phyloP scores from a whole-genome alignment of 805 yeast species.

The Candida sphagnicola region DNA sequence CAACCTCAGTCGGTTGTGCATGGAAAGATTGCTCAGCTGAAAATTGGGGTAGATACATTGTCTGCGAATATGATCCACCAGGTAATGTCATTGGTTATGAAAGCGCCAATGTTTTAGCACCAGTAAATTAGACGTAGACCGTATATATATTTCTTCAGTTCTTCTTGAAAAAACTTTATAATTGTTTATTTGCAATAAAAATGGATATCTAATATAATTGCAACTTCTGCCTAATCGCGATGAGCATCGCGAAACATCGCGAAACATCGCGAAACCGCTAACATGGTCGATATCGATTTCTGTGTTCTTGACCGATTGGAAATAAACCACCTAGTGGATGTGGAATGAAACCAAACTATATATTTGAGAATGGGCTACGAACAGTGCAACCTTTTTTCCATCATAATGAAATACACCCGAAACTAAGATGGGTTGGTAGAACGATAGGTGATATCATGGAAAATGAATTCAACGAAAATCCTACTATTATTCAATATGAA shows the following conservation, averaged over 20 bases:
- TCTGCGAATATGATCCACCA: constrained; percentile 32
- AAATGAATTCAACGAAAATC: constrained; percentile 31
- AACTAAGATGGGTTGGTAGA: constrained; percentile 34
- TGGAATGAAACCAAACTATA: background rate
- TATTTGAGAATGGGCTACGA: constrained; percentile 26
- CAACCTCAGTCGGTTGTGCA: constrained; percentile 70
- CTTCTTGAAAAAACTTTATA: background rate
- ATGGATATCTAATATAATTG: background rate
- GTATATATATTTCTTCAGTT: background rate
- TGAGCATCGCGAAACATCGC: constrained; percentile 1
- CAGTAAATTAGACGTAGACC: background rate
- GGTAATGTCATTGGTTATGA: constrained; percentile 32
- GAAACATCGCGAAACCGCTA: no score
- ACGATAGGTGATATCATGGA: constrained; percentile 28
- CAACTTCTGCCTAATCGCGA: background rate
- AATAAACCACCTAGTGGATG: no score
- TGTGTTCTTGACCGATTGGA: no score
- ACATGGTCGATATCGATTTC: no score
- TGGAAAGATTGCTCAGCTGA: constrained; percentile 49
- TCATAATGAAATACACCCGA: constrained; percentile 28
- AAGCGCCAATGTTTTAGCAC: constrained; percentile 24
- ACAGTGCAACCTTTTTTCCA: constrained; percentile 34
- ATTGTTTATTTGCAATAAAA: background rate
- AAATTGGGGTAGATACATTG: constrained; percentile 29
- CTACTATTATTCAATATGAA: constrained; percentile 19